Percentiles rank a stretch among this genome's conserved stretches.
Evolutionary conservation across 495 filamentous ascomycete genomes (phyloP).

Genomic region (Daldinia caldariorum): DNA sequence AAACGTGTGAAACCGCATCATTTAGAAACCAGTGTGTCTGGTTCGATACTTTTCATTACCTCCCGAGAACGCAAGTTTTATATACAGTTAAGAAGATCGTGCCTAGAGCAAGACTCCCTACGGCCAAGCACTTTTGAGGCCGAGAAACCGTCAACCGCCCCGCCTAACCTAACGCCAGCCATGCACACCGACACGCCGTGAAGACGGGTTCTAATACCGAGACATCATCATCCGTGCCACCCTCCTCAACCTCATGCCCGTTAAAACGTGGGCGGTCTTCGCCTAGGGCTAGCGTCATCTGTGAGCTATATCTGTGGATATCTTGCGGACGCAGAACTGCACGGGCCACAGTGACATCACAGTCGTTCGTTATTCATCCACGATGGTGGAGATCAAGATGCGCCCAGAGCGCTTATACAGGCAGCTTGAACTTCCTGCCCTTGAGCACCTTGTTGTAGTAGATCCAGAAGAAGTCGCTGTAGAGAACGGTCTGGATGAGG

Average conservation of each 20-base stretch:
- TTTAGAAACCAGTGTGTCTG: neutral
- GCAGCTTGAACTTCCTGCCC: constrained; percentile 87
- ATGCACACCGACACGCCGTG: constrained; percentile 42
- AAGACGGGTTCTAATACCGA: constrained; percentile 42
- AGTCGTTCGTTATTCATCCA: constrained; percentile 1
- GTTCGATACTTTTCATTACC: constrained; percentile 32
- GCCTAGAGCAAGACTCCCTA: constrained; percentile 28
- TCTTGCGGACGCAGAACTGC: constrained; percentile 12
- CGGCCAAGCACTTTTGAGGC: constrained; percentile 32
- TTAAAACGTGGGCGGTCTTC: constrained; percentile 11
- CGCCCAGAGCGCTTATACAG: constrained; percentile 64
- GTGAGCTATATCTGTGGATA: constrained; percentile 9
- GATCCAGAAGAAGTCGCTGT: constrained; percentile 99
- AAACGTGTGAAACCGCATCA: neutral
- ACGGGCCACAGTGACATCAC: neutral
- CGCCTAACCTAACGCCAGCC: constrained; percentile 48
- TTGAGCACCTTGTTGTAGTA: constrained; percentile 96
- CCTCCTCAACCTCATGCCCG: constrained; percentile 5
- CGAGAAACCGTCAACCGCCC: constrained; percentile 28
- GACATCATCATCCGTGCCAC: constrained; percentile 15
- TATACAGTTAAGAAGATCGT: constrained; percentile 41
- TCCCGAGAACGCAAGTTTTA: constrained; percentile 30
- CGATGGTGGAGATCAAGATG: neutral
- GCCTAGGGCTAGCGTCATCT: constrained; percentile 1
- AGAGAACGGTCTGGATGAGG: constrained; percentile 90